Base-by-base conservation (phyloP, 2,329 filamentous ascomycete species). In the Penicillium nordicum region DNA sequence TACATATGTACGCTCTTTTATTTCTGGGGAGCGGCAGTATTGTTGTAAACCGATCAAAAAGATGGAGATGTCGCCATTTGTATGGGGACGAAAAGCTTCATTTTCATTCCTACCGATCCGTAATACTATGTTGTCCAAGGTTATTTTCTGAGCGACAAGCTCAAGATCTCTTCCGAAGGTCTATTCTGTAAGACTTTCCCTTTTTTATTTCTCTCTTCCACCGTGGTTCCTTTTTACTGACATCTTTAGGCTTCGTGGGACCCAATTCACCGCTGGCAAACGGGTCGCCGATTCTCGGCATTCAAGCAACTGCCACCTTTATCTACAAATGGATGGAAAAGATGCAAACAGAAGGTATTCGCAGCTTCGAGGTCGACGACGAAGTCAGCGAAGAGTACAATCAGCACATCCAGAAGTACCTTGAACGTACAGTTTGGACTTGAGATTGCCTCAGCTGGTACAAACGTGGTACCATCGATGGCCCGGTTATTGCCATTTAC, bases 401-500 rank as follows among this genome's bases (percentile, higher is more conserved):
- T 5, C 42, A 47, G n/a, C 43, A 53, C 8, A 40, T 29, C 0
- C 32, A 53, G 9, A 30, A 53, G 14, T 53, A 38, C 16, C 43
- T 53, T 27, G 29, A 47, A 18, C 30, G 36, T 16, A 53, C 51
- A 14, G 43, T 53, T 7, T 53, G 32, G 30, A 47, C 43, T 32
- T 16, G 32, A 12, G 21, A 32, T 4, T 53, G 51, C 4, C 42
- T 36, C 23, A 38, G 32, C 25, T 53, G 51, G 51, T 47, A 47
- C 9, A 53, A 82, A 67, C 72, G 74, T 21, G 78, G 76, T 9
- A 69, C 62, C 10, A 67, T 64, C 9, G 70, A 77, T 34, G 80
- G 78, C 0, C 76, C 77, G 1, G 80, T 84, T 23, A 78, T 23
- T 78, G 78, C 63, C 70, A 80, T 40, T 71, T 79, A 67, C 56